Evolutionary conservation across 345 rosid species (phyloP).

Genomic region (Lepidium africanum): DNA sequence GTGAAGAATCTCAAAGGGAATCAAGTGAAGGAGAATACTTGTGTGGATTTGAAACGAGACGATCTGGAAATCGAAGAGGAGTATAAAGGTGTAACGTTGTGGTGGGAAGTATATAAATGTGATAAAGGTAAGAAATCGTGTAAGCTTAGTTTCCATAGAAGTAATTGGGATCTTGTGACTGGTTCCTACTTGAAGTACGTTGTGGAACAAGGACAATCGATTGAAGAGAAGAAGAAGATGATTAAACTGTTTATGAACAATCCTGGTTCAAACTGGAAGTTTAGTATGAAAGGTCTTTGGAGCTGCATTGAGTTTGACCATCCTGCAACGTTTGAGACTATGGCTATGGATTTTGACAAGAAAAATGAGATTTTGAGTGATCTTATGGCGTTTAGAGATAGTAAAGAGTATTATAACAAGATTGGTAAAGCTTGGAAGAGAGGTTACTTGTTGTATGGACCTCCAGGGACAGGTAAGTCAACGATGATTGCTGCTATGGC

Average conservation of each 20-base stretch:
- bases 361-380: slow-evolving; percentile 28
- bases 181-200: slow-evolving; percentile 36
- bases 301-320: slow-evolving; percentile 28
- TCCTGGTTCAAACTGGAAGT: slow-evolving; percentile 10
- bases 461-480: slow-evolving; percentile 40
- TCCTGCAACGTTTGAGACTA: slow-evolving; percentile 32
- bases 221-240: slow-evolving; percentile 34
- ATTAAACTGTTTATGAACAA: slow-evolving; percentile 45
- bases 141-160: slow-evolving; percentile 40
- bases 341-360: slow-evolving; percentile 32
- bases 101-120: slow-evolving; percentile 5
- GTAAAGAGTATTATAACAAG: slow-evolving; percentile 30
- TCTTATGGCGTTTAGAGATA: slow-evolving; percentile 23
- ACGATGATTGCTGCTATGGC: slow-evolving; percentile 41
- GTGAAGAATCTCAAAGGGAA: slow-evolving; percentile 12
- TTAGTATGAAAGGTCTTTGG: slow-evolving; percentile 12
- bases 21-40: not conserved
- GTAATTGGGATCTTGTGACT: slow-evolving; percentile 30
- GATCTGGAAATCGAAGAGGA: slow-evolving; percentile 5
- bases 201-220: slow-evolving; percentile 37
- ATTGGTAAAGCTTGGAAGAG: slow-evolving; percentile 43
- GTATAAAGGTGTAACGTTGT: slow-evolving; percentile 11
- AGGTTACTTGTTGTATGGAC: slow-evolving; percentile 36
- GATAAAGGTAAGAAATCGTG: not conserved
- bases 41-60: slow-evolving; percentile 4